Evolutionary conservation across 768 basidiomycete genomes (phyloP).

Genomic region (Trametes maxima): DNA sequence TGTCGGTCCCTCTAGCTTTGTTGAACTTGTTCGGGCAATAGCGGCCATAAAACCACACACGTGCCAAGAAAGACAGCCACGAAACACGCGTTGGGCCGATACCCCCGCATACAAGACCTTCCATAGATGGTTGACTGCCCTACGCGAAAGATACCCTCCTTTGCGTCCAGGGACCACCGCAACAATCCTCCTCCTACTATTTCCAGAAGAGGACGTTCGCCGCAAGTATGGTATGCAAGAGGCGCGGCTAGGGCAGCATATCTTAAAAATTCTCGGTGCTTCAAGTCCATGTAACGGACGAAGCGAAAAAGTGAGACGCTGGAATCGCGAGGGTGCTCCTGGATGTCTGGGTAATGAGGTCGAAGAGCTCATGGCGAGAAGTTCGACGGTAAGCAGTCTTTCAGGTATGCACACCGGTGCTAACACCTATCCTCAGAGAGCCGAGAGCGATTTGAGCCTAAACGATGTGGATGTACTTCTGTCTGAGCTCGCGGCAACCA

Average conservation of each 20-base stretch:
- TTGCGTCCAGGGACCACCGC: slow-evolving; percentile 48
- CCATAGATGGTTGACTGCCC: slow-evolving; percentile 22
- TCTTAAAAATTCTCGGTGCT: slow-evolving; percentile 48
- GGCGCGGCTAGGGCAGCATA: slow-evolving; percentile 50
- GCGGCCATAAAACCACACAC: slow-evolving; percentile 17
- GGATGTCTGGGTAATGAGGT: slow-evolving; percentile 79
- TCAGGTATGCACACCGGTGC: not conserved
- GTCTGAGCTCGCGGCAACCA: slow-evolving; percentile 72
- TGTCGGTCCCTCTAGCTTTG: slow-evolving; percentile 10
- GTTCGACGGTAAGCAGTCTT: slow-evolving; percentile 40
- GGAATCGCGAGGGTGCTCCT: slow-evolving; percentile 45
- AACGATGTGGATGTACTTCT: slow-evolving; percentile 65
- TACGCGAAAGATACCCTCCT: slow-evolving; percentile 24
- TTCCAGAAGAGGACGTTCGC: slow-evolving; percentile 76
- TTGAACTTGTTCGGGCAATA: slow-evolving; percentile 22
- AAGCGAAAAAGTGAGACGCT: slow-evolving; percentile 35
- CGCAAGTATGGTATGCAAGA: slow-evolving; percentile 80
- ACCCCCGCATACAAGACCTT: slow-evolving; percentile 21
- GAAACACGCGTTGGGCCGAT: slow-evolving; percentile 5
- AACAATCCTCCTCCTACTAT: slow-evolving; percentile 73
- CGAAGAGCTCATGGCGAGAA: slow-evolving; percentile 43
- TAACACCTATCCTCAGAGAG: not conserved
- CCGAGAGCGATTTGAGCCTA: slow-evolving; percentile 38
- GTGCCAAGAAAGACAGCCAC: slow-evolving; percentile 8
- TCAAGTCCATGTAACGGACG: slow-evolving; percentile 30